Percentiles rank a stretch among this genome's conserved stretches.
Conservation (phyloP, 441 rosid genomes). For the Pelargonium cotyledonis region DNA sequence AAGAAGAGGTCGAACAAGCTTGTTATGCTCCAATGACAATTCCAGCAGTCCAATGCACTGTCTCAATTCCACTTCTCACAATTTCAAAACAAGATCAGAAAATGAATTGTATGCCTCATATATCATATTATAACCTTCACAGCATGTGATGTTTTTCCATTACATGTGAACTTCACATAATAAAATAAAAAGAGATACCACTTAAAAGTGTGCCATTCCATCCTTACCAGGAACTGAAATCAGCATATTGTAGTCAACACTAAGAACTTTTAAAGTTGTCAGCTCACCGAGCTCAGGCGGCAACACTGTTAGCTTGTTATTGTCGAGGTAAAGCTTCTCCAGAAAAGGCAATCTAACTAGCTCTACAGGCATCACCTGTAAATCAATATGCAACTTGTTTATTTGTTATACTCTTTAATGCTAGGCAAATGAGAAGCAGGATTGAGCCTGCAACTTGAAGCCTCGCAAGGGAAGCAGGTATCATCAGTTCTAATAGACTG, state of each 20-base stretch:
- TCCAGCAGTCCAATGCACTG: slow-evolving; percentile 75
- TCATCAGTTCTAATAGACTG: no score
- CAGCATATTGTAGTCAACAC: slow-evolving; percentile 68
- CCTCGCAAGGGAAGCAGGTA: not conserved
- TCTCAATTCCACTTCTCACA: slow-evolving; percentile 71
- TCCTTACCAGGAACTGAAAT: slow-evolving; percentile 89
- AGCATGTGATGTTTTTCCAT: not conserved
- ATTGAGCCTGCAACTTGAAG: not conserved
- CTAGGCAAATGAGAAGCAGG: not conserved
- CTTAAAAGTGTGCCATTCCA: slow-evolving; percentile 4
- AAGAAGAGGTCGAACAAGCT: slow-evolving; percentile 90
- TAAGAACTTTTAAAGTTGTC: slow-evolving; percentile 62
- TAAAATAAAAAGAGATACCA: not conserved
- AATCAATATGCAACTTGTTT: slow-evolving; percentile 44
- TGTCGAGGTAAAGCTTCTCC: slow-evolving; percentile 80
- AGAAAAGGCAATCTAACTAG: slow-evolving; percentile 67
- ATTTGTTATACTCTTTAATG: not conserved
- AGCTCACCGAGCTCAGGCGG: slow-evolving; percentile 89
- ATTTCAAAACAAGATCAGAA: slow-evolving; percentile 26
- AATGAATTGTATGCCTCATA: slow-evolving; percentile 13
- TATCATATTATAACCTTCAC: slow-evolving; percentile 9
- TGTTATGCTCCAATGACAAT: slow-evolving; percentile 88
- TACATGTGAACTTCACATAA: not conserved
- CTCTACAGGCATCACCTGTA: slow-evolving; percentile 38
- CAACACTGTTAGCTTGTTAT: slow-evolving; percentile 64